These are phyloP conservation scores for Penicillium sp. DNA, from an alignment of 2,329 filamentous ascomycete genomes.

Conservation along the genomic window DNA sequence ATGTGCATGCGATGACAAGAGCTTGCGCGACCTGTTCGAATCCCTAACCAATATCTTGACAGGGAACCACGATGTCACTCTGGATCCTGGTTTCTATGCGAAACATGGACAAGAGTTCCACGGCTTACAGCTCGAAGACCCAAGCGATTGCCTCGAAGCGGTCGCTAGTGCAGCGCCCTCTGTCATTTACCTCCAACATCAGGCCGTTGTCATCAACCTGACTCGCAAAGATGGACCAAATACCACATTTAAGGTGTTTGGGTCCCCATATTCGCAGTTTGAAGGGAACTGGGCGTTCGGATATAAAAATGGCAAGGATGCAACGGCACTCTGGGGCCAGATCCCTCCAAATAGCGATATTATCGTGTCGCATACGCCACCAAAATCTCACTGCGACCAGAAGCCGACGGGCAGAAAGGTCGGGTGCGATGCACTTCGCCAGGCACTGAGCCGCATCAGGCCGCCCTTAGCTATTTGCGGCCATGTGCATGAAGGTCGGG, in stretches of 20 bases:
- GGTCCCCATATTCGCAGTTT: constrained; percentile 55
- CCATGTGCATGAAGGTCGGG: constrained; percentile 59
- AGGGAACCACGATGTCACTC: constrained; percentile 61
- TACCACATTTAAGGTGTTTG: constrained; percentile 57
- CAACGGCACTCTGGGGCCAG: constrained; percentile 47
- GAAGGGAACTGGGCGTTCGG: constrained; percentile 56
- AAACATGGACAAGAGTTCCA: constrained; percentile 45
- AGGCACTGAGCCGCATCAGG: constrained; percentile 47
- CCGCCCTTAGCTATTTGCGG: constrained; percentile 57
- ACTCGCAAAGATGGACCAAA: constrained; percentile 46
- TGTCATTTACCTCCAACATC: constrained; percentile 55
- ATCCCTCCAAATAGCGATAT: constrained; percentile 55
- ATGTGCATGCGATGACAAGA: not conserved
- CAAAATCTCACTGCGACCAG: constrained; percentile 51
- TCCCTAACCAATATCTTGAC: constrained; percentile 5
- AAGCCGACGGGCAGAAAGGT: constrained; percentile 29
- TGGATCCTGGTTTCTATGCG: constrained; percentile 52
- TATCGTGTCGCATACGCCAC: constrained; percentile 58
- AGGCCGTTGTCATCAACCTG: constrained; percentile 47
- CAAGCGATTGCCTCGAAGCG: constrained; percentile 45
- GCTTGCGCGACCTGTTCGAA: not conserved
- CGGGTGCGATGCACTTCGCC: constrained; percentile 52
- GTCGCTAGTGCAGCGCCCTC: constrained; percentile 41
- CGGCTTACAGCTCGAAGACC: constrained; percentile 46
- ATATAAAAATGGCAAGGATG: constrained; percentile 46